Base-by-base conservation (phyloP, 2,329 filamentous ascomycete genomes). In the Lachnellula suecica region DNA sequence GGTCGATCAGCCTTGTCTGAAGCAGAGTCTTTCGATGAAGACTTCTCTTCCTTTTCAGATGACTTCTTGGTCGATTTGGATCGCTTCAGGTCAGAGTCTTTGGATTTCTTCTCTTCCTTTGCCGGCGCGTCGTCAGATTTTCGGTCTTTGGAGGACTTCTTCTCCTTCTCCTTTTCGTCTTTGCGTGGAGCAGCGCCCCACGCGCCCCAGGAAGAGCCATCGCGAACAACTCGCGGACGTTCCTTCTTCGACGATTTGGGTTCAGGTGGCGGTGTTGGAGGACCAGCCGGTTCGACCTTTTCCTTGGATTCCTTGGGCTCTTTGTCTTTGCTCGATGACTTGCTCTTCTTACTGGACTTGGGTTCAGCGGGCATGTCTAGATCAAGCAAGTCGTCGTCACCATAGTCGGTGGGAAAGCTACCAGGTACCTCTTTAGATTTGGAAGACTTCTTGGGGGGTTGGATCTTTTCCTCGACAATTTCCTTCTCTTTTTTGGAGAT, bases 171-270 rank as follows among this genome's bases (percentile, higher is more conserved):
- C 44, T 54, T 48, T 47, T 69, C 65, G 22, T 68, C 63, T 59
- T 75, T 77, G 58, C 67, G 68, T 44, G 59, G 54, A 19, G 77
- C 74, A 15, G 83, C 79, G 17, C 81, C 82, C 88, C 88, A 93
- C 68, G 84, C 83, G 31, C 85, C 87, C 90, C 91, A 94, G 25
- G 87, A 84, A 11, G 81, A 76, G 31, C 78, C 78, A 53, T 81
- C 79, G 34, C 89, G 88, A 61, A 84, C 88, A 58, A 91, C 82
- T 65, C 87, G 90, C 24, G 87, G 74, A 13, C 91, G 87, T 58
- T 95, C 89, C 67, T 88, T 95, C 71, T 84, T 89, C 3, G 77
- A 77, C 4, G 79, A 82, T 54, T 77, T 83, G 11, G 78, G 72
- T 46, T 85, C 82, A 15, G 81, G 72, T 4, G 78, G 75, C 24